Conservation (phyloP, 768 basidiomycete genomes). For the Clitopilus passeckerianus region DNA sequence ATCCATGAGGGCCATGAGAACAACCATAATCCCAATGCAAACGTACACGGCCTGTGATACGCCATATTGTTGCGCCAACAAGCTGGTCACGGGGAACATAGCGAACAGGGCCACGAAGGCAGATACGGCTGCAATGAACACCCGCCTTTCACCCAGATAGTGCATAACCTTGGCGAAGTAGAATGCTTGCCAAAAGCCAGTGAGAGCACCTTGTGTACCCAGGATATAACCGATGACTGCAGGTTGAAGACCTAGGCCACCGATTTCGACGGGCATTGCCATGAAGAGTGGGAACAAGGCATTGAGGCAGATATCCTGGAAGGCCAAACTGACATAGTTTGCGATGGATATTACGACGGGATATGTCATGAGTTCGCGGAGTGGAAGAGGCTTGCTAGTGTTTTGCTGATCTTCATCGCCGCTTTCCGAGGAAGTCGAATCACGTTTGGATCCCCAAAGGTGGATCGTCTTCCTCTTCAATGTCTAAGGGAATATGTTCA, state of each 20-base stretch:
- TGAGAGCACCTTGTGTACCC: constrained; percentile 39
- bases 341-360: constrained; percentile 55
- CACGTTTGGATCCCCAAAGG: constrained; percentile 28
- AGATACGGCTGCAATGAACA: constrained; percentile 35
- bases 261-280: constrained; percentile 44
- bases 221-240: constrained; percentile 46
- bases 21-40: background rate
- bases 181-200: constrained; percentile 45
- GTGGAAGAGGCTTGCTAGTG: constrained; percentile 26
- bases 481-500: background rate
- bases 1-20: constrained; percentile 6
- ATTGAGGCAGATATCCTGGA: constrained; percentile 34
- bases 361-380: constrained; percentile 39
- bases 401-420: constrained; percentile 3
- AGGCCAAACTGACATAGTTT: constrained; percentile 48
- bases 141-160: constrained; percentile 39
- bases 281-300: constrained; percentile 51
- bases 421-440: constrained; percentile 11
- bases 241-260: constrained; percentile 50
- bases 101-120: constrained; percentile 33
- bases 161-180: constrained; percentile 42
- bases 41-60: background rate
- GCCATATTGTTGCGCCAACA: background rate
- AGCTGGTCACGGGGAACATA: constrained; percentile 3
- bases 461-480: constrained; percentile 26